Base-by-base conservation (phyloP, 2,329 filamentous ascomycete species). In the Phymatotrichopsis omnivora region DNA sequence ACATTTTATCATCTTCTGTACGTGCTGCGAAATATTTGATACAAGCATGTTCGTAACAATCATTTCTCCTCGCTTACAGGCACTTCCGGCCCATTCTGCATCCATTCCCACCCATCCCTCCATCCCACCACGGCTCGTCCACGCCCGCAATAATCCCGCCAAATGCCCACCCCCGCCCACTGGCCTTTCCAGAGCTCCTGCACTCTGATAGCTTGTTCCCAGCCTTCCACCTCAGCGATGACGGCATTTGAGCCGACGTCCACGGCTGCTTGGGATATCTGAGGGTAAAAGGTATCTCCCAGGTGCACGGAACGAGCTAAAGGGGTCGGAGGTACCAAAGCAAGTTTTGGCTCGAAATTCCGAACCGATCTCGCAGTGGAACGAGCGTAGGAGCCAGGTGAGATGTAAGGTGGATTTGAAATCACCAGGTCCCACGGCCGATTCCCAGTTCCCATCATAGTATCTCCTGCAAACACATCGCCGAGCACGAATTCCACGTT, bases 391-490 rank as follows among this genome's bases (percentile, higher is more conserved):
- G 73, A 74, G 3, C 61, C 55, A 0, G 69, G 66, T 2, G 86
- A 93, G 39, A 96, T 80, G 61, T 96, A 96, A 0, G 91, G 91
- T 12, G 91, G 91, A 59, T 98, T 98, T 1, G 82, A 82, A 27
- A 91, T 74, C 1, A 98, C 64, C 3, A 96, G 65, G 51, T 93
- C 78, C 58, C 64, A 65, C 17, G 22, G 40, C 7, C 12, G 2
- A 11, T 12, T 27, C 22, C 25, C 19, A 16, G 34, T 19, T 11
- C 28, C 24, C 5, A 45, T 16, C 7, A 42, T 35, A 6, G 10
- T 3, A 5, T 39, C 27, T 2, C 33, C 25, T 5, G 20, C 28
- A 14, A 64, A 49, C 2, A 68, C 52, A 44, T 68, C 61, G 8
- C 60, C 64, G 36, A 56, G 53, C 1, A 61, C 19, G 47, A 67